Evolutionary conservation across 1,284 basidiomycete genomes (phyloP).

Genomic region (Tetrapyrgos nigripes): DNA sequence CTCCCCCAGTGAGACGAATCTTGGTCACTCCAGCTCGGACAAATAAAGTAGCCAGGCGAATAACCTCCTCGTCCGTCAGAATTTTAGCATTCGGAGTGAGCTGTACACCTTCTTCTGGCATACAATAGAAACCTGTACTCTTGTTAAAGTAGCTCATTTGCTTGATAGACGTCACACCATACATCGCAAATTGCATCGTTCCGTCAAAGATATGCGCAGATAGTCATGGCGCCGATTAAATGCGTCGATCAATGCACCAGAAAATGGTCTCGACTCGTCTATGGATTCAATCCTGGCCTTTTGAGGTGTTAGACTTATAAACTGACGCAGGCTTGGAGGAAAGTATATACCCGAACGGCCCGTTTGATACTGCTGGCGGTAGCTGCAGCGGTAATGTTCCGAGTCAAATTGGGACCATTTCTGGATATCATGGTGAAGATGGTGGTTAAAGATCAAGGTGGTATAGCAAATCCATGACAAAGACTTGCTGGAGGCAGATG

Average conservation of each 20-base stretch:
- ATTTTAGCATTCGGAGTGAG: slow-evolving; percentile 75
- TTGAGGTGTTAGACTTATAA: neutral
- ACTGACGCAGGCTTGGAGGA: neutral
- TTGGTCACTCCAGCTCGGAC: slow-evolving; percentile 86
- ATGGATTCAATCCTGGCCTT: slow-evolving; percentile 61
- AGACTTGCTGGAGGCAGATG: neutral
- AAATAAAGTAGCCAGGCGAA: slow-evolving; percentile 79
- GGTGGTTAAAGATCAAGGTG: neutral
- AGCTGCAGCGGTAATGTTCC: neutral
- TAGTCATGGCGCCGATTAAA: slow-evolving; percentile 81
- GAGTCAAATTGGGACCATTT: neutral
- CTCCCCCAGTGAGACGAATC: slow-evolving; percentile 88
- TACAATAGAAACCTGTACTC: slow-evolving; percentile 84
- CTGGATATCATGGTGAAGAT: neutral
- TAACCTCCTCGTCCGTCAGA: slow-evolving; percentile 78
- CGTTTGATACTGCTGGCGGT: neutral
- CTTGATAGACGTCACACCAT: slow-evolving; percentile 32
- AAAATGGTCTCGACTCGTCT: slow-evolving; percentile 53
- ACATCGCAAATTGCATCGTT: slow-evolving; percentile 90
- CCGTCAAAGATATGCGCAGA: slow-evolving; percentile 85
- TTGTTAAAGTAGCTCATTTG: too few species aligned
- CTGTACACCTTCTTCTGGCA: slow-evolving; percentile 84
- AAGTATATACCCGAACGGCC: neutral
- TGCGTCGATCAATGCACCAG: slow-evolving; percentile 67
- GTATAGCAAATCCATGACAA: neutral